Evolutionary conservation across 495 filamentous ascomycete genomes (phyloP).

Genomic region (Aspergillus baeticus): DNA sequence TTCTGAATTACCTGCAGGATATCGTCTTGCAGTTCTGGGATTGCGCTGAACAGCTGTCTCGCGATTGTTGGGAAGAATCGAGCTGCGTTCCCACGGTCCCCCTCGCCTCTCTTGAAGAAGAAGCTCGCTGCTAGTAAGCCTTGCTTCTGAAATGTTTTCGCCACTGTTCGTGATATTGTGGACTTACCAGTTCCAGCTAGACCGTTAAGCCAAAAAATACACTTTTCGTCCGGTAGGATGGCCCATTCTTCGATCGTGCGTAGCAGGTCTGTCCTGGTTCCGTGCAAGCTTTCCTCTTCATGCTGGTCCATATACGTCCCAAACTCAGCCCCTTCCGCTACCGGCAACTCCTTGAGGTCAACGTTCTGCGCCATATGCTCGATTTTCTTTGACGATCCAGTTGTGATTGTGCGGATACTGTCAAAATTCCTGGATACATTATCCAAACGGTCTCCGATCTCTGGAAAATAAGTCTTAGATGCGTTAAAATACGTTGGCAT

Average conservation of each 20-base stretch:
- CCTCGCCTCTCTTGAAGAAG: conserved; percentile 28
- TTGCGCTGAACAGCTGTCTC: neutral
- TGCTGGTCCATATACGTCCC: neutral
- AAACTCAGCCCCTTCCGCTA: neutral
- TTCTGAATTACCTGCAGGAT: too few species aligned
- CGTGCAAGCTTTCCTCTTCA: neutral
- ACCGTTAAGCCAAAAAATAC: conserved; percentile 1
- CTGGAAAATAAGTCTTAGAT: too few species aligned
- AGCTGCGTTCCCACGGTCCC: conserved; percentile 34
- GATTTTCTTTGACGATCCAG: too few species aligned
- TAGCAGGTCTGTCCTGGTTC: neutral
- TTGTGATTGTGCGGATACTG: too few species aligned
- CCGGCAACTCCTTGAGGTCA: neutral
- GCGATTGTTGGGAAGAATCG: conserved; percentile 46
- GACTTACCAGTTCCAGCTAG: neutral
- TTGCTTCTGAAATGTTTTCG: neutral
- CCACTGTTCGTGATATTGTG: neutral
- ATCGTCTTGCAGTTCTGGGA: too few species aligned
- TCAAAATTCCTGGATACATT: too few species aligned
- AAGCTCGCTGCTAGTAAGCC: neutral
- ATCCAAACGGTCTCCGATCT: too few species aligned
- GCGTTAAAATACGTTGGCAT: too few species aligned
- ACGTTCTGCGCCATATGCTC: neutral
- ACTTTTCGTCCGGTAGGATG: neutral
- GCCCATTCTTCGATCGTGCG: too few species aligned